Evolutionary conservation across 2,329 filamentous ascomycete species (phyloP).

Genomic region (Daldinia eschscholtzii): DNA sequence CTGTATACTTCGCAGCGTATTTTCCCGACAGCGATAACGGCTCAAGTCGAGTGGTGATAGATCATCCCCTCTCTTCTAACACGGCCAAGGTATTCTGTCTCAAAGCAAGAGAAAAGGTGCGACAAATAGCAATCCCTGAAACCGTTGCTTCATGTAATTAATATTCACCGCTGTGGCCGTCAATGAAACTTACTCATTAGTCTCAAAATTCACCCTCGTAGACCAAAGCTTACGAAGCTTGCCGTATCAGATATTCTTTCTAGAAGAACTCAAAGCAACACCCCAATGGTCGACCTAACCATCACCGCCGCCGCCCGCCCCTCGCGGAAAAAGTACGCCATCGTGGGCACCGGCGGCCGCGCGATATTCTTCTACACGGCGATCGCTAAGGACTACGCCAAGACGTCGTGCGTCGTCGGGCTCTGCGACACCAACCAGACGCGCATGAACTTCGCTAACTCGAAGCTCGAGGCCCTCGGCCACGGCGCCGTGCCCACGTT

Average conservation of each 20-base stretch:
- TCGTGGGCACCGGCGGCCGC: constrained; percentile 70
- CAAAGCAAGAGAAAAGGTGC: background rate
- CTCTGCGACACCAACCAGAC: constrained; percentile 73
- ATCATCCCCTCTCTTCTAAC: constrained; percentile 13
- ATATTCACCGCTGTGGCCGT: background rate
- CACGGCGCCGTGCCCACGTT: constrained; percentile 66
- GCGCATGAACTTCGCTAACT: constrained; percentile 68
- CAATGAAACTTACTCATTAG: background rate
- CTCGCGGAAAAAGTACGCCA: constrained; percentile 61
- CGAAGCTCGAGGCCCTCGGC: constrained; percentile 60
- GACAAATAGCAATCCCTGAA: background rate
- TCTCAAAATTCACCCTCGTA: background rate
- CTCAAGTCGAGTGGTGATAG: constrained; percentile 11
- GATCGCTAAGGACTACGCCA: constrained; percentile 65
- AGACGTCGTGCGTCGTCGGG: constrained; percentile 65
- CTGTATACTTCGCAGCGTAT: constrained; percentile 22
- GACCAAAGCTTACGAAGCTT: background rate
- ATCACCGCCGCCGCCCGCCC: constrained; percentile 16
- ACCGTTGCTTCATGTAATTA: background rate
- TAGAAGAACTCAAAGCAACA: background rate
- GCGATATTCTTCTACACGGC: constrained; percentile 72
- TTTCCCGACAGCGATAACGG: constrained; percentile 39
- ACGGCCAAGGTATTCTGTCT: background rate
- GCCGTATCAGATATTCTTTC: background rate
- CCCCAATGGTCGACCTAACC: constrained; percentile 42